Evolutionary conservation across 1,139 yeast genomes (phyloP).

Genomic region (Dujonia santamariae): DNA sequence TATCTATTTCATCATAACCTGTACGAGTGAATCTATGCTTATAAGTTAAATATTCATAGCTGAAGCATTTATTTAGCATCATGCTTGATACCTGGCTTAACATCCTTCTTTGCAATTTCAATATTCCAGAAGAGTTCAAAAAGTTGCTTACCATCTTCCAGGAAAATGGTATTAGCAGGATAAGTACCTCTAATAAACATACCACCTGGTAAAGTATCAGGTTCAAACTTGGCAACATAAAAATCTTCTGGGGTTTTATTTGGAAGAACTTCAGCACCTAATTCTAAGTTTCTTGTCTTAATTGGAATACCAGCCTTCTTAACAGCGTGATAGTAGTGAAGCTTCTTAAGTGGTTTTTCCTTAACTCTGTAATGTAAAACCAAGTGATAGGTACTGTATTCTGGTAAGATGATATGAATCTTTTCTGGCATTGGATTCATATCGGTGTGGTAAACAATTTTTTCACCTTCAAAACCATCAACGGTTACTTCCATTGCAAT

Average conservation of each 20-base stretch:
- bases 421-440: constrained; percentile 28
- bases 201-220: constrained; percentile 36
- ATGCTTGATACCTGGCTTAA: constrained; percentile 16
- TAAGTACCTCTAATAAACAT: constrained; percentile 31
- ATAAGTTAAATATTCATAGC: too few relatives aligned
- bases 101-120: constrained; percentile 23
- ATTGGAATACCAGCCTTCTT: constrained; percentile 30
- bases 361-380: constrained; percentile 28
- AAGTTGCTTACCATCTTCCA: constrained; percentile 23
- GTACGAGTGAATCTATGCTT: too few relatives aligned
- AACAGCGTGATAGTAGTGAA: constrained; percentile 32
- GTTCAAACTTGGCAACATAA: constrained; percentile 21
- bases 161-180: constrained; percentile 26
- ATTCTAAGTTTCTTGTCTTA: constrained; percentile 21
- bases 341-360: constrained; percentile 20
- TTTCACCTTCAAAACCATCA: constrained; percentile 23
- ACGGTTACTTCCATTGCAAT: constrained; percentile 25
- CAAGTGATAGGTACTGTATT: constrained; percentile 26
- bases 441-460: constrained; percentile 20
- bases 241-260: constrained; percentile 17
- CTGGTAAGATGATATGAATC: constrained; percentile 31
- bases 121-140: constrained; percentile 27
- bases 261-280: constrained; percentile 20
- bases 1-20: too few relatives aligned
- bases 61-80: constrained; percentile 1